Base-by-base conservation (phyloP, 2,329 filamentous ascomycete species). In the Xylaria sp. region DNA sequence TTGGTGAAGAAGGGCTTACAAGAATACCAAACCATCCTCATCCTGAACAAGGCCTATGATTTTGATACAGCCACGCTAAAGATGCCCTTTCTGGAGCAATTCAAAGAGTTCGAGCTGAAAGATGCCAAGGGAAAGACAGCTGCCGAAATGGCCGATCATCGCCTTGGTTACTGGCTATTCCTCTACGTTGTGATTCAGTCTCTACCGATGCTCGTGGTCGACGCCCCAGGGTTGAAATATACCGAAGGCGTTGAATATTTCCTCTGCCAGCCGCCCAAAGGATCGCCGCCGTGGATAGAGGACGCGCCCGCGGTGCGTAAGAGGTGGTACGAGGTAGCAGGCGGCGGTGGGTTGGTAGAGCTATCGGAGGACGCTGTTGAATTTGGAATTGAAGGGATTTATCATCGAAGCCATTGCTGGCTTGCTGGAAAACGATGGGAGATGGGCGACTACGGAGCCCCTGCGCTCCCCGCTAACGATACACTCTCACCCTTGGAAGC, bases 41-140 rank as follows among this genome's bases (percentile, higher is more conserved):
- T 97, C 41, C 82, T 98, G n/a, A 90, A 91, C 77, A 91, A 90
- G 70, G 91, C 92, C 0, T 94, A 94, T 81, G 97, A 97, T 73
- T 87, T 89, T 54, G 92, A 95, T 73, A 89, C 90, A 1, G 88
- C 88, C 69, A 82, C 83, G 25, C 74, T 86, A 46, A 79, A 82
- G 57, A 83, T 87, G 13, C 87, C 90, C 0, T 94, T 95, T 78
- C 80, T 94, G 39, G 84, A 89, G 5, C 86, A 88, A 31, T 95
- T 92, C 81, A 89, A 89, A 70, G 86, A 89, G 0, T 92, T 94
- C 72, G 93, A 95, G 80, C 81, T 86, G 44, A 89, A 90, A 56
- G 89, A 93, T 69, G 89, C 89, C 23, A 86, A 86, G 69, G 87
- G 89, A 66, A 90, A 88, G 78, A 87, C 83, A 48, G 85, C 90